Evolutionary conservation across 768 basidiomycete genomes (phyloP).

Genomic region (Boletus rufocinnamomeus): DNA sequence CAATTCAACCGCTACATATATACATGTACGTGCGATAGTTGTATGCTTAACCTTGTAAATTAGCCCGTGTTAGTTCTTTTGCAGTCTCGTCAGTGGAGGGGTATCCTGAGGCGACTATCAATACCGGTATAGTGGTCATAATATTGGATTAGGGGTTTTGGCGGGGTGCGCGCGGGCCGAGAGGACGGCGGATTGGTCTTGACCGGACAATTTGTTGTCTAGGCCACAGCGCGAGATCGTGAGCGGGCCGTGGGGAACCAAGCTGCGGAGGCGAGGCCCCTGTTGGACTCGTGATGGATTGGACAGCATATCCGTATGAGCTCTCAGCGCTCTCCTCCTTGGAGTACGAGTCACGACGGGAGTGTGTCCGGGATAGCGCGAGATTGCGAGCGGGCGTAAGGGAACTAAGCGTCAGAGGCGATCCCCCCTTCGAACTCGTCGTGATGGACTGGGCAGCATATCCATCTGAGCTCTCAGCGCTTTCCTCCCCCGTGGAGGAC

Average conservation of each 20-base stretch:
- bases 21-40: not conserved
- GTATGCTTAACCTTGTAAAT: not conserved
- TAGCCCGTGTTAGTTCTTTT: not conserved
- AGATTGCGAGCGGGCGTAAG: too few relatives aligned
- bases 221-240: not conserved
- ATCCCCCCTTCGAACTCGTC: too few relatives aligned
- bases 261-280: too few relatives aligned
- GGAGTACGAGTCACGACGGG: too few relatives aligned
- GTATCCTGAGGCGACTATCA: not conserved
- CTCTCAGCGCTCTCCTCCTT: too few relatives aligned
- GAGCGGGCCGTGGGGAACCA: not conserved
- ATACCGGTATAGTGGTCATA: not conserved
- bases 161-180: not conserved
- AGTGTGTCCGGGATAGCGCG: too few relatives aligned
- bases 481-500: too few relatives aligned
- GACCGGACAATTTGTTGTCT: not conserved
- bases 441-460: too few relatives aligned
- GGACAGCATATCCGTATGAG: too few relatives aligned
- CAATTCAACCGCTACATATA: not conserved
- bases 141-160: not conserved
- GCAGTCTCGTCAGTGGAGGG: not conserved
- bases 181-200: not conserved
- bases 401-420: too few relatives aligned
- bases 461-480: too few relatives aligned
- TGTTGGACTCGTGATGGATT: too few relatives aligned